A percentile compares a stretch with the other conserved stretches of the same genome.
These are phyloP conservation scores for Globisporangium irregulare DNA, from an alignment of 352 stramenopile genomes.

Conservation along the genomic window DNA sequence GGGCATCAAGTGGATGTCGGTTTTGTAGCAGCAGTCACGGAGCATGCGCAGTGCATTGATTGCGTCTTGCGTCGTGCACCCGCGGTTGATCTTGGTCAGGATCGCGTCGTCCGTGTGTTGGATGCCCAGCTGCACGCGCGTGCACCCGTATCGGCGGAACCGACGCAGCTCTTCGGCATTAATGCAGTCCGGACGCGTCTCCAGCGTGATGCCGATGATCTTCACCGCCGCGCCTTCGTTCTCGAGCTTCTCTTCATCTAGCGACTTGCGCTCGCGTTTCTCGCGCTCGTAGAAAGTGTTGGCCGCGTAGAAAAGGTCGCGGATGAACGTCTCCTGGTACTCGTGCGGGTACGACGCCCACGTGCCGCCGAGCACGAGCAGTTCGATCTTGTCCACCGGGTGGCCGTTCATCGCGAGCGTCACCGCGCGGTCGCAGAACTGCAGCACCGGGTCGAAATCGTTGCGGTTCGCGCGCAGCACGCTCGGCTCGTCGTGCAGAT, in stretches of 20 bases:
- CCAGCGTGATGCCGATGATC: conserved; percentile 90
- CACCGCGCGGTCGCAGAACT: conserved; percentile 90
- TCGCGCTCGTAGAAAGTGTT: conserved; percentile 88
- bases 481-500: conserved; percentile 92
- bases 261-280: conserved; percentile 59
- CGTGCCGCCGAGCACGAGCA: conserved; percentile 89
- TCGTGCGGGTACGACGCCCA: conserved; percentile 91
- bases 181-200: conserved; percentile 91
- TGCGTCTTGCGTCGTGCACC: conserved; percentile 72
- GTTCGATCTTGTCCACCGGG: conserved; percentile 91
- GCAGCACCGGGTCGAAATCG: conserved; percentile 89
- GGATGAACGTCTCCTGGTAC: conserved; percentile 91
- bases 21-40: conserved; percentile 93
- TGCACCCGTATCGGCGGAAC: conserved; percentile 83
- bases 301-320: conserved; percentile 90
- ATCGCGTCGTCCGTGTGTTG: conserved; percentile 92
- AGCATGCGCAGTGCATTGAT: conserved; percentile 79
- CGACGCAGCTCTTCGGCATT: conserved; percentile 82
- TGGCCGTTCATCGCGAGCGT: conserved; percentile 91
- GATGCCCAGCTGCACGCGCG: conserved; percentile 87
- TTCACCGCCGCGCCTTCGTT: conserved; percentile 85
- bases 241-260: conserved; percentile 87
- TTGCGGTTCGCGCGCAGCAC: conserved; percentile 91
- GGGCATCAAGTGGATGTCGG: conserved; percentile 92
- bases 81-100: conserved; percentile 90